Percentiles rank a stretch among this genome's conserved stretches.
phyloP scores from a whole-genome alignment of 768 basidiomycete species.

The Suillus placidus region DNA sequence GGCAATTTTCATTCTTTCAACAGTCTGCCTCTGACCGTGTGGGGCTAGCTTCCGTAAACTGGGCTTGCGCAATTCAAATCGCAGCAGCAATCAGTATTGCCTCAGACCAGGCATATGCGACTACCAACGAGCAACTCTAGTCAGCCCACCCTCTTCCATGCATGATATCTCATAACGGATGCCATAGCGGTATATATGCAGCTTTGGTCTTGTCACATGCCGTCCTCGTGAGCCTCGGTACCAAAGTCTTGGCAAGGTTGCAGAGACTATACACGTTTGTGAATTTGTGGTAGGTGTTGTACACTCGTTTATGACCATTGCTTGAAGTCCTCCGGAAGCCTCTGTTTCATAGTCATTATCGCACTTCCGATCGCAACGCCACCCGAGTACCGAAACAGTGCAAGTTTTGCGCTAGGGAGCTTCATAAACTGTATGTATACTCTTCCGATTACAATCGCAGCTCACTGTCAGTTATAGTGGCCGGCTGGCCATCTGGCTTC shows the following conservation, averaged over 20 bases:
- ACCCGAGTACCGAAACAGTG: not conserved
- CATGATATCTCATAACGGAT: conserved; percentile 40
- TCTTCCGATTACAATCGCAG: not conserved
- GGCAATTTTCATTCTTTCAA: not conserved
- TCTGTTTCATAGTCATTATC: not conserved
- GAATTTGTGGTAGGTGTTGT: not conserved
- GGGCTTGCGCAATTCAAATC: conserved; percentile 2
- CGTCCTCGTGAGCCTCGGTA: conserved; percentile 1
- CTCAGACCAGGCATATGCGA: conserved; percentile 40
- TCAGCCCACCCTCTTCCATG: conserved; percentile 39
- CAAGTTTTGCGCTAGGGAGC: not conserved
- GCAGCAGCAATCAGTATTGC: conserved; percentile 37
- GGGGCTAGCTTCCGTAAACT: not conserved
- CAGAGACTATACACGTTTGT: not conserved
- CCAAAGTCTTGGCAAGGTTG: not conserved
- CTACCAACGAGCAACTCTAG: conserved; percentile 50
- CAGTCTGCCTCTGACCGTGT: not conserved
- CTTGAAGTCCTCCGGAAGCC: not conserved
- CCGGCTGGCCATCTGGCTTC: not conserved
- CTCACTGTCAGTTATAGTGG: conserved; percentile 21
- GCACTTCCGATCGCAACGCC: not conserved
- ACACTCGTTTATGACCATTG: not conserved
- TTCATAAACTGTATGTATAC: conserved; percentile 14
- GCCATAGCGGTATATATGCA: not conserved
- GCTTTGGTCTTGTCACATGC: not conserved